Base-by-base conservation (phyloP, 345 rosid genomes). In the Heritiera fomes region DNA sequence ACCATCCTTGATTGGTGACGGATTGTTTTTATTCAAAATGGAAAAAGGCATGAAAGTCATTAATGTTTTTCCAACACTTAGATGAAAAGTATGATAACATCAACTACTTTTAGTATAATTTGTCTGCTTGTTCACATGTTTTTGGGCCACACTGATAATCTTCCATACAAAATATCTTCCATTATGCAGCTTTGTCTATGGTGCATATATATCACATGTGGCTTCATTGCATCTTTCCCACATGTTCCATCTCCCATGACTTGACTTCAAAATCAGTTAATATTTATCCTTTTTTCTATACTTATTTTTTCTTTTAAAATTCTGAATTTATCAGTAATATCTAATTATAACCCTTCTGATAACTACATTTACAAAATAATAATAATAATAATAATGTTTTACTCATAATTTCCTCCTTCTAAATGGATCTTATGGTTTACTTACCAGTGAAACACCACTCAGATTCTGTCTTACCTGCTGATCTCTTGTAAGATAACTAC, bases 71-170 rank as follows among this genome's bases (percentile, higher is more conserved):
- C 69, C 45, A 84, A 62, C 78, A 78, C 46, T 60, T 66, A 43
- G 47, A 61, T 58, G n/a, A 79, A 14, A 77, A 77, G 81, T 68
- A 66, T 53, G 60, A 49, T 56, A 52, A 75, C 68, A 84, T 70
- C 63, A 81, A 71, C 83, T 62, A 67, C 74, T 77, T 81, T 73
- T 34, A 61, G 82, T 75, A 77, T 84, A 79, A 63, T 84, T 80
- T 86, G 87, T 87, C 87, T 66, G 83, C 20, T 81, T 78, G 58
- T 69, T 78, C 65, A 30, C 75, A 78, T 78, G 52, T 74, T 83
- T 80, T 32, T 74, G 84, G 87, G 77, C 87, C 89, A 86, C 87
- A 83, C 77, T 60, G 56, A 69, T 73, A 67, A 68, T 74, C 58
- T 47, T 72, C 38, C 47, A 40, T 23, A 58, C 70, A 78, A 84